Base-by-base conservation (phyloP, 495 filamentous ascomycete species). In the Penicillium alfredii region DNA sequence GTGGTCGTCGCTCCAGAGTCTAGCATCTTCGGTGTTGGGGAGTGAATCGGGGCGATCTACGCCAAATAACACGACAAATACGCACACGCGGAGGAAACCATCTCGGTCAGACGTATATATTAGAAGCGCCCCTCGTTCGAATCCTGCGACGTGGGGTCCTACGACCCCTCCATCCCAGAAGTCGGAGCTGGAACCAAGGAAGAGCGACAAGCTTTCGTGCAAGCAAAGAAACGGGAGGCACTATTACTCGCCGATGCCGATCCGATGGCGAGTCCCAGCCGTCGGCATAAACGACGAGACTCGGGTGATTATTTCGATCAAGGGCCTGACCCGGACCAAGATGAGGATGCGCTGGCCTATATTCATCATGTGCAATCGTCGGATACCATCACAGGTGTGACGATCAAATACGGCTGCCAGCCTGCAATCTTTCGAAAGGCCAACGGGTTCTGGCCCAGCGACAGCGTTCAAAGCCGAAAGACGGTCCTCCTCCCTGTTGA, bases 381-480 rank as follows among this genome's bases (percentile, higher is more conserved):
- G 19, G 93, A 97, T 53, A 95, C 86, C 8, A 78, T 95, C 39
- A 86, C 86, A 1, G 89, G 92, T 2, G 81, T 98, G 12, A 83
- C 86, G 16, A 86, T 98, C 27, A 83, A 78, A 42, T 98, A 92
- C 60, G 83, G 83, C 44, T 95, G 88, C 49, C 76, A 81, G 40
- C 72, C 84, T 29, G 78, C 83, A 17, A 69, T 84, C 0, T 84
- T 98, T 39, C 66, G 83, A 15, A 88, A 87, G 54, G 84, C 86
- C 16, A 98, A 98, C 53, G 78, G 90, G 11, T 75, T 98, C 47
- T 97, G 92, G 92, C 85, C 86, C 6, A 86, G 86, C 40, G 93
- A 96, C 55, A 82, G 75, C 37, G 82, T 95, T 22, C 89, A 95
- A 54, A 74, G 77, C 34, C 78, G 88, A 25, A 86, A 86, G 46